Evolutionary conservation across 177 flowering plant genomes (phyloP).

Genomic region (Vitis hybrid): DNA sequence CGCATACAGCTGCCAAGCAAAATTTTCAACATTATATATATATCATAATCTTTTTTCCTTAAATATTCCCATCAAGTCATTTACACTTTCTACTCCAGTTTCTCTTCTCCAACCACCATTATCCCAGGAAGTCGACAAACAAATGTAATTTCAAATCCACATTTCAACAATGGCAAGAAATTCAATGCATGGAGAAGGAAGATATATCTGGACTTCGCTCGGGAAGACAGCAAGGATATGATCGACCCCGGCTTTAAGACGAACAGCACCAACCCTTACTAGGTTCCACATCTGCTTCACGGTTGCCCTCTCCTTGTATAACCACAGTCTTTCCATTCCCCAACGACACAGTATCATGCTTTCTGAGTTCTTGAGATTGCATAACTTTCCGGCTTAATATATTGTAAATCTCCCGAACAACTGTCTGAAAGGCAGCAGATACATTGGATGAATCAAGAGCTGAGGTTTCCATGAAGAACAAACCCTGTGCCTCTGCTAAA

Average conservation of each 20-base stretch:
- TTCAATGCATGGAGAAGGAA: constrained; percentile 12
- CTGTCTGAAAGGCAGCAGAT: constrained; percentile 68
- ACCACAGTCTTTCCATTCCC: constrained; percentile 35
- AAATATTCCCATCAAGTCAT: constrained; percentile 19
- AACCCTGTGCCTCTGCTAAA: constrained; percentile 71
- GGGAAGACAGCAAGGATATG: neutral
- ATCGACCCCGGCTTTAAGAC: constrained; percentile 14
- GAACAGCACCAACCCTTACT: constrained; percentile 52
- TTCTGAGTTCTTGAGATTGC: constrained; percentile 56
- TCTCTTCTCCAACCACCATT: constrained; percentile 9
- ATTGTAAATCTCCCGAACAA: constrained; percentile 70
- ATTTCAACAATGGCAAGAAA: constrained; percentile 8
- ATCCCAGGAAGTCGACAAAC: neutral
- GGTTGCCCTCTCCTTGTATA: constrained; percentile 18
- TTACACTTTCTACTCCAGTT: constrained; percentile 18
- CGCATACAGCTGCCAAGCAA: too few relatives aligned
- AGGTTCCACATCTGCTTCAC: constrained; percentile 27
- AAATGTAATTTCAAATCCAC: neutral
- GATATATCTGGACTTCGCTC: neutral
- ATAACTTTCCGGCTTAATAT: constrained; percentile 71
- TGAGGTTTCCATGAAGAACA: constrained; percentile 85
- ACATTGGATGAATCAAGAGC: constrained; percentile 90
- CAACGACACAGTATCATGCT: constrained; percentile 46
- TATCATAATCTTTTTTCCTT: too few relatives aligned
- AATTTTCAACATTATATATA: too few relatives aligned